Base-by-base conservation (phyloP, 257 asterid species). In the Thymus mandschuricus region DNA sequence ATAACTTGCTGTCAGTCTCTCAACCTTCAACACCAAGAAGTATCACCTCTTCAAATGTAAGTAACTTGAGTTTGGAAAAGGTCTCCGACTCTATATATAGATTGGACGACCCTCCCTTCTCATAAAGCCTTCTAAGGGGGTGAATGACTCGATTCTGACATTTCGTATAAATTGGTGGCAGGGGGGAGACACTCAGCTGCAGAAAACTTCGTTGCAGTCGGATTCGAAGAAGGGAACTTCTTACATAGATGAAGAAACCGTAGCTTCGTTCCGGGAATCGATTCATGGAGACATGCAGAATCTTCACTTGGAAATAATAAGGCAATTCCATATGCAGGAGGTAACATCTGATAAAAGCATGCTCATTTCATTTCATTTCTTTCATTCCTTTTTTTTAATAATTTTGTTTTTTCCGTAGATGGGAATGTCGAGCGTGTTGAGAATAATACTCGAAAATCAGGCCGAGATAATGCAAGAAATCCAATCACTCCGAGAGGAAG, bases 291-390 rank as follows among this genome's bases (percentile, higher is more conserved):
- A 92, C 59, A 87, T 88, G 88, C 87, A 96, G 33, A 92, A 95
- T 82, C 95, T 95, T 75, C 97, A 95, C 72, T 72, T 95, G n/a
- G 98, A 95, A 81, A 79, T 88, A 71, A 71, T 91, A 49, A 84
- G 95, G 77, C 96, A 95, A 60, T 92, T 88, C 66, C 98, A 95
- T 67, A 80, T 89, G 85, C 98, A 86, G 75, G 97, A 95, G 97
- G 99, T 95, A 58, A 10, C 15, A 5, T 12, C 10, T 21, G n/a
- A 55, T 44, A 7, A 11, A 40, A 9, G 10, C 44, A 34, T 35
- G 48, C 38, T 49, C 70, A 1, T 38, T 44, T 31, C 38, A 38
- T 38, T 2, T 3, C 43, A 38, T 38, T 6, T 59, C 60, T 41
- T 65, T 58, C 13, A 27, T 28, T 12, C 28, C 10, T 13, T 35